Conservation (phyloP, 352 stramenopile species). For the Globisporangium spiculum region DNA sequence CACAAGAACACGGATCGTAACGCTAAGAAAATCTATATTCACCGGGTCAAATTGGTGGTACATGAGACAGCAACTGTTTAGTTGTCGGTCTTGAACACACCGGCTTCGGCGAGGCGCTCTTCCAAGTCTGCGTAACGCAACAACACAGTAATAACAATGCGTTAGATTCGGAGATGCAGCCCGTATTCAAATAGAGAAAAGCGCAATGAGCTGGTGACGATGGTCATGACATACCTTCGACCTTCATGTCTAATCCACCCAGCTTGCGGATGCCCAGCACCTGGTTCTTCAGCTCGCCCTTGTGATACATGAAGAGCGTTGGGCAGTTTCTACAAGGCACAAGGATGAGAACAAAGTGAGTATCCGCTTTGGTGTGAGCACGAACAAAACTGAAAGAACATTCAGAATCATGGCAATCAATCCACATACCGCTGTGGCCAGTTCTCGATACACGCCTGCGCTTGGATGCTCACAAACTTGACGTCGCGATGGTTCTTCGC, state of each 20-base stretch:
- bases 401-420: not conserved
- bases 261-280: slow-evolving; percentile 87
- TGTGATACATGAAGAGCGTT: slow-evolving; percentile 92
- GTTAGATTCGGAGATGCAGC: not conserved
- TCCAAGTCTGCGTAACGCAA: slow-evolving; percentile 64
- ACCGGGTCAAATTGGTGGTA: not conserved
- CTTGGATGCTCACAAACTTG: slow-evolving; percentile 94
- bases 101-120: slow-evolving; percentile 76
- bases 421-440: slow-evolving; percentile 70
- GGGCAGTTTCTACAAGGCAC: slow-evolving; percentile 73
- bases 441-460: slow-evolving; percentile 89
- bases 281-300: slow-evolving; percentile 87
- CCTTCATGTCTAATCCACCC: slow-evolving; percentile 83
- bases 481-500: slow-evolving; percentile 86
- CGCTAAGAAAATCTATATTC: slow-evolving; percentile 17
- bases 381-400: too few species aligned
- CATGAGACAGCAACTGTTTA: slow-evolving; percentile 10
- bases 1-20: not conserved
- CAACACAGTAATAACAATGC: not conserved
- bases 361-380: not conserved
- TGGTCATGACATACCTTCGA: slow-evolving; percentile 45
- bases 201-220: not conserved
- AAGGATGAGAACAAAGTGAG: not conserved
- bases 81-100: slow-evolving; percentile 56
- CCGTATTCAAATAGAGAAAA: slow-evolving; percentile 10